These are phyloP conservation scores for Iberis pinnata DNA, from an alignment of 345 rosid species.

Conservation along the genomic window DNA sequence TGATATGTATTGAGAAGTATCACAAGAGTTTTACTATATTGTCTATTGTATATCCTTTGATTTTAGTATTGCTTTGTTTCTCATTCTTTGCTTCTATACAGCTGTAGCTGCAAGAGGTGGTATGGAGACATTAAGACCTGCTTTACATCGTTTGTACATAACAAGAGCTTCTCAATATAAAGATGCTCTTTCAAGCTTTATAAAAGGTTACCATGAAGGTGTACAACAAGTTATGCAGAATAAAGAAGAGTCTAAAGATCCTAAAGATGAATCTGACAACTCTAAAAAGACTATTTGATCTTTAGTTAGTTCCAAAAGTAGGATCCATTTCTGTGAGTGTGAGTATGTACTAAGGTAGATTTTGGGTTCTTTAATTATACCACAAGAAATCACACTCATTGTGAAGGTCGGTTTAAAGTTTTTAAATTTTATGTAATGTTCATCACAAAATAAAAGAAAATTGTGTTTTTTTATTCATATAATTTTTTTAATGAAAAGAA, in stretches of 20 bases:
- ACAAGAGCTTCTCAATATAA: constrained; percentile 74
- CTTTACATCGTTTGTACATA: constrained; percentile 83
- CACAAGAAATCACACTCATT: constrained; percentile 5
- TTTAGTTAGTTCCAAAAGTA: constrained; percentile 8
- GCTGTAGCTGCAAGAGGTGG: constrained; percentile 95
- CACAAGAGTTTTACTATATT: too few relatives aligned
- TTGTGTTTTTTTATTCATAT: too few relatives aligned
- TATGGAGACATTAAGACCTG: constrained; percentile 81
- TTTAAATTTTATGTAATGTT: not conserved
- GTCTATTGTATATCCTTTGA: not conserved
- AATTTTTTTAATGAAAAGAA: too few relatives aligned
- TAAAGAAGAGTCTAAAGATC: constrained; percentile 36
- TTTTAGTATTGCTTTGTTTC: constrained; percentile 6
- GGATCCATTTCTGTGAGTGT: constrained; percentile 14
- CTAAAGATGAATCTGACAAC: constrained; percentile 16
- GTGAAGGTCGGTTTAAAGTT: too few relatives aligned
- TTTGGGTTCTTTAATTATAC: constrained; percentile 12
- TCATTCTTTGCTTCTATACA: constrained; percentile 20
- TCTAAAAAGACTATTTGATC: constrained; percentile 22
- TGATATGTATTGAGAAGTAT: not conserved
- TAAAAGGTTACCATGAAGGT: constrained; percentile 78
- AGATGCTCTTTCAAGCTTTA: constrained; percentile 70
- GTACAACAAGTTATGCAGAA: constrained; percentile 58
- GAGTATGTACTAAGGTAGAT: constrained; percentile 17
- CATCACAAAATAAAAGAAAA: too few relatives aligned